These are phyloP conservation scores for Saccharomyces hybrid DNA, from an alignment of 1,139 yeast species.

Conservation along the genomic window DNA sequence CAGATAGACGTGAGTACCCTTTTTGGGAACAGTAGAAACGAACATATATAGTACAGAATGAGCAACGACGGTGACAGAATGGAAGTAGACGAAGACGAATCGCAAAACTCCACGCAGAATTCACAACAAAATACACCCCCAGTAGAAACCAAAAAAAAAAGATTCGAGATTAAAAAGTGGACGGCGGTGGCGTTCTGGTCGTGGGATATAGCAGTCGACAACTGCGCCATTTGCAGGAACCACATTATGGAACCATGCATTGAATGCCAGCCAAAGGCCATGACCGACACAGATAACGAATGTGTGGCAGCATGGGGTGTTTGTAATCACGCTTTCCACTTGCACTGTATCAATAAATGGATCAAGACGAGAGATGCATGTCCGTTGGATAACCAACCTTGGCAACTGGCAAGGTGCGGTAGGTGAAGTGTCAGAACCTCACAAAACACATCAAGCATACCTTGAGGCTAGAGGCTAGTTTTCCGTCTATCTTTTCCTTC, in stretches of 20 bases:
- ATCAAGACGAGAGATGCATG: slow-evolving; percentile 94
- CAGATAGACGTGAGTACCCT: not conserved
- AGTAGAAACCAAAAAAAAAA: slow-evolving; percentile 29
- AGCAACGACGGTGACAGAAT: slow-evolving; percentile 16
- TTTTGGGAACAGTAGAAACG: not conserved
- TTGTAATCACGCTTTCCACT: slow-evolving; percentile 51
- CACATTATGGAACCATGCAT: slow-evolving; percentile 98
- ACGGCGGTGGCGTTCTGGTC: slow-evolving; percentile 99
- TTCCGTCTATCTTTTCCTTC: not conserved
- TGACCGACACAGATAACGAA: slow-evolving; percentile 58
- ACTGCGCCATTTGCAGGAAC: slow-evolving; percentile 96
- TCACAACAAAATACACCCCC: not conserved
- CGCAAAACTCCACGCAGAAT: not conserved
- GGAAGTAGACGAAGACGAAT: slow-evolving; percentile 20
- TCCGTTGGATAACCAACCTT: slow-evolving; percentile 90
- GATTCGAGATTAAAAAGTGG: slow-evolving; percentile 79
- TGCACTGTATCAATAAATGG: slow-evolving; percentile 96
- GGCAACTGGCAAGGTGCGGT: slow-evolving; percentile 85
- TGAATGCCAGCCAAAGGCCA: slow-evolving; percentile 86
- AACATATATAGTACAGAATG: not conserved
- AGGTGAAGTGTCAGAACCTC: slow-evolving; percentile 18
- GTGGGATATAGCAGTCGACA: slow-evolving; percentile 95
- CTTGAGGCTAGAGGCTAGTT: not conserved
- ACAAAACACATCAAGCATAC: not conserved
- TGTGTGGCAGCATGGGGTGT: slow-evolving; percentile 97